Base-by-base conservation (phyloP, 257 asterid species). In the Catharanthus roseus region DNA sequence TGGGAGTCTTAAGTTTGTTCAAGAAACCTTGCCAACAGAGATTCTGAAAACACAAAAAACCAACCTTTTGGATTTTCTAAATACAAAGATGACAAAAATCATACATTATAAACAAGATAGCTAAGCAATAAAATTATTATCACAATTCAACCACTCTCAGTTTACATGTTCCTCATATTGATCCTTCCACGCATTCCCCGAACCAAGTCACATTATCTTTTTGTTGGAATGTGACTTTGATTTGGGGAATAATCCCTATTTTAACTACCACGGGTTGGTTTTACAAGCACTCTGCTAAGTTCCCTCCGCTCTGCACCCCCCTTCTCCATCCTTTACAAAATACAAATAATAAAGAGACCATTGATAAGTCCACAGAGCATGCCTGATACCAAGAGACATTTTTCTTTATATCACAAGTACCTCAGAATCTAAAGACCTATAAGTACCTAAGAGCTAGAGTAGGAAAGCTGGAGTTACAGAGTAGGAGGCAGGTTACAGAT, bases 1-100 rank as follows among this genome's bases (percentile, higher is more conserved):
- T 67, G 36, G 83, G 83, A 68, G 83, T 77, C 82, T 88, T 88
- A 19, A 88, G 64, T 77, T 82, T 87, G 62, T 84, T 89, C 67
- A 84, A 85, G 34, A 88, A 65, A 44, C 88, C 77, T 96, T 93
- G 88, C 44, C 70, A 75, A 64, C 69, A 56, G 50, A 36, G 28
- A 16, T 13, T 72, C 2, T 1, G 0, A 28, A 39, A 29, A 62
- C 31, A 63, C 7, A 2, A n/a, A 47, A n/a, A 61, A 33, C 23
- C 54, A 29, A 34, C 61, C n/a, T 29, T 5, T 12, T 21, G 16
- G 16, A 16, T 55, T 9, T 62, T 18, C 42, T 23, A 29, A 34
- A 18, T 60, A 23, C 23, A n/a, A 13, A 68, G 11, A 72, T 11
- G 31, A 56, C 1, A 42, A 29, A 57, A 56, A 34, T 34, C 31